phyloP scores from a whole-genome alignment of 139 green algal genomes.

The Closterium sp. region DNA sequence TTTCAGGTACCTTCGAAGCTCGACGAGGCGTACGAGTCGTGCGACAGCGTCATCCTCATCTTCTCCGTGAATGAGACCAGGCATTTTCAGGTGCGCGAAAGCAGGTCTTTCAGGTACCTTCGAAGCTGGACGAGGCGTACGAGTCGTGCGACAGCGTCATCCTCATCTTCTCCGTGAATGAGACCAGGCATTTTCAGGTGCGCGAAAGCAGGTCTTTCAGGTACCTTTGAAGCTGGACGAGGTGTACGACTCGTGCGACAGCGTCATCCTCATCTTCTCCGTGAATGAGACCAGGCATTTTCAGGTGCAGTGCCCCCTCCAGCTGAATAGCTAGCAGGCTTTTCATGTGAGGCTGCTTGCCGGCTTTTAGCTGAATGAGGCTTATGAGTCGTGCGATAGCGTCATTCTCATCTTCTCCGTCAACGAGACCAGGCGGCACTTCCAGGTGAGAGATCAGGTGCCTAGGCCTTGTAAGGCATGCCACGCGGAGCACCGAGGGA shows the following conservation, averaged over 20 bases:
- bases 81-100: conserved; percentile 31
- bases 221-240: conserved; percentile 2
- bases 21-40: no score
- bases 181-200: conserved; percentile 52
- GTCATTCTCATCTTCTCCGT: conserved; percentile 50
- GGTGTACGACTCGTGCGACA: conserved; percentile 35
- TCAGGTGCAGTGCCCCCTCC: neutral
- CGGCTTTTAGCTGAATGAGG: conserved; percentile 14
- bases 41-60: no score
- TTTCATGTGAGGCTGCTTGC: no score
- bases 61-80: conserved; percentile 53
- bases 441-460: no score
- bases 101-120: no score
- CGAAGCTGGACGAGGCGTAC: conserved; percentile 37
- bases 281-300: conserved; percentile 53
- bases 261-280: conserved; percentile 49
- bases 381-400: conserved; percentile 37
- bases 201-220: no score
- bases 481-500: no score
- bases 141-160: conserved; percentile 41
- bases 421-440: no score
- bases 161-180: conserved; percentile 51
- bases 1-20: no score
- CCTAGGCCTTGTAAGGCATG: no score
- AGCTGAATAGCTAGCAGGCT: no score